phyloP scores from a whole-genome alignment of 306 rosid species.

The Macrotyloma uniflorum region DNA sequence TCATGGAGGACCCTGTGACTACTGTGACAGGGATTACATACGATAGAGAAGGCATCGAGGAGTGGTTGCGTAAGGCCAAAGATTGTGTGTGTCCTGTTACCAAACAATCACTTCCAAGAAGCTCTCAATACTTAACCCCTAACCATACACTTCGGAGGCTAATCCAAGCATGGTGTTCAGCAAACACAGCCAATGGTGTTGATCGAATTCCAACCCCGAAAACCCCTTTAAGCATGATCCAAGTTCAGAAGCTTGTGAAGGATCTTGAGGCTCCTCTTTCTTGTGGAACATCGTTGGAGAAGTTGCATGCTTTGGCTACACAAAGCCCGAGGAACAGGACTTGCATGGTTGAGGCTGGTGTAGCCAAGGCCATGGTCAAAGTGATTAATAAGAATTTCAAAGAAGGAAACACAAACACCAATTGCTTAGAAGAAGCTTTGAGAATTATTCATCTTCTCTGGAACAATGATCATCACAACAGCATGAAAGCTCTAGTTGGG shows the following conservation, averaged over 20 bases:
- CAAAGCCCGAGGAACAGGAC: constrained; percentile 50
- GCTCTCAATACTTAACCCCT: constrained; percentile 58
- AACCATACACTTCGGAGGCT: constrained; percentile 75
- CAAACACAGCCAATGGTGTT: constrained; percentile 41
- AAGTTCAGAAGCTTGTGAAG: constrained; percentile 46
- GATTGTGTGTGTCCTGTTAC: constrained; percentile 65
- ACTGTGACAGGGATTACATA: constrained; percentile 75
- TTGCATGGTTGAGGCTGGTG: constrained; percentile 65
- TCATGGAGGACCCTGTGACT: constrained; percentile 85
- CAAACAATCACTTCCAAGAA: constrained; percentile 56
- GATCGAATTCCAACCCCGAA: constrained; percentile 50
- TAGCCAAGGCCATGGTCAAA: constrained; percentile 47
- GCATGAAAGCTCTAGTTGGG: constrained; percentile 38
- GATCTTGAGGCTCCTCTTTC: constrained; percentile 40
- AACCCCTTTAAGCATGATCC: constrained; percentile 43
- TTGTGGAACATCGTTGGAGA: constrained; percentile 40
- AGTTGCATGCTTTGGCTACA: constrained; percentile 46
- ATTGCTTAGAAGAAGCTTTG: constrained; percentile 52
- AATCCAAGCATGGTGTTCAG: constrained; percentile 67
- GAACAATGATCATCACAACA: constrained; percentile 29
- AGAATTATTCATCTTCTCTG: constrained; percentile 49
- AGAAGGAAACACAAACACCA: constrained; percentile 24
- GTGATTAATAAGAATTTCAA: constrained; percentile 45
- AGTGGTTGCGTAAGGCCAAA: constrained; percentile 55
- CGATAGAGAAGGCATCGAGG: constrained; percentile 78